Evolutionary conservation across 1,284 basidiomycete species (phyloP), one percentile per base, ranked within the genome.

Genomic region (Laetiporus sulphureus): DNA sequence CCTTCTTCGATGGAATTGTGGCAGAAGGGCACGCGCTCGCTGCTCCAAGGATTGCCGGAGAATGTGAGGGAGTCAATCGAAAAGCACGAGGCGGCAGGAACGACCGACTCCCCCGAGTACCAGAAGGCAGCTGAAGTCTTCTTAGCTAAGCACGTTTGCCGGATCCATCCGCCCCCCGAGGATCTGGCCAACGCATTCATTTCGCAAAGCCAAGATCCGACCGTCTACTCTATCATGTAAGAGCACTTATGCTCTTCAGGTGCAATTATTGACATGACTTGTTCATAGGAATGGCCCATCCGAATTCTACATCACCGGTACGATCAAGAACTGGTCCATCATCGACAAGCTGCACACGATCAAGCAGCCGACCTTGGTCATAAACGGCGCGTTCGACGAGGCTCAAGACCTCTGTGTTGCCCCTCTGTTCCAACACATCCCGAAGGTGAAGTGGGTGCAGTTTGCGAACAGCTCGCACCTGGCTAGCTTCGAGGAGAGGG

Each of bases 331-430:
- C n/a, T 64, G 61, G 62, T 39, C 49, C 10, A 48, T 61, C 42
- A 42, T 58, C 27, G 50, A 53, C 38, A 41, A 50, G n/a, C 40
- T 63, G 3, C 53, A 53, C 40, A 36, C 45, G 2, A 54, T 66
- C 38, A 33, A 34, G 4, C 53, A 55, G 4, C 58, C 59, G 12
- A 61, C 59, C 12, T 47, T 64, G 18, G 32, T 65, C 2, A 47
- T 62, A 40, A 66, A 60, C 33, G 61, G 59, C 12, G 48, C 40
- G 2, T 44, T 54, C 30, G 61, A 60, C 35, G 47, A 52, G 37
- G 53, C 55, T 2, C 53, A 53, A 30, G 61, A 60, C 33, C 44
- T 43, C 34, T 51, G 49, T 23, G 49, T 57, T 19, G 45, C 38
- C 13, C 61, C 61, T 6, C 54, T 59, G 38, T 54, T 56, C 40